Percentiles rank a stretch among this genome's conserved stretches.
These are phyloP conservation scores for Clonostachys sp. DNA, from an alignment of 2,329 filamentous ascomycete species.

Conservation along the genomic window DNA sequence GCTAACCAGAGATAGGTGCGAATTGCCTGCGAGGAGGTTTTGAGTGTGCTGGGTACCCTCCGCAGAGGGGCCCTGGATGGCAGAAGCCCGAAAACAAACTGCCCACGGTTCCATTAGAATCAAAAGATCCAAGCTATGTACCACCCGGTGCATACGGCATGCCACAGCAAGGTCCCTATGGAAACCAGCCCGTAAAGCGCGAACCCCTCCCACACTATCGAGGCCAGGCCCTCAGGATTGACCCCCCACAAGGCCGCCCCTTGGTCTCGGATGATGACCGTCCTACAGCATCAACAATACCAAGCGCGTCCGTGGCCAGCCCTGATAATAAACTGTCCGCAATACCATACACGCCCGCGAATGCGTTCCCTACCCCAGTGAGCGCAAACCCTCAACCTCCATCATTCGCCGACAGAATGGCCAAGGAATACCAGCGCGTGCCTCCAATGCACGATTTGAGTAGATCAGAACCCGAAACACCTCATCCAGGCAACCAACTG, in stretches of 20 bases:
- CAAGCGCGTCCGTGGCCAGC: constrained; percentile 52
- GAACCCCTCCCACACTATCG: constrained; percentile 57
- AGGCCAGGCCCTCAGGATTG: constrained; percentile 57
- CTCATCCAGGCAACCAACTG: constrained; percentile 43
- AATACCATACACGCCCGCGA: constrained; percentile 48
- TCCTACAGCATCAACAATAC: constrained; percentile 53
- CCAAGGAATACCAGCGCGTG: constrained; percentile 57
- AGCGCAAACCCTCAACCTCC: constrained; percentile 46
- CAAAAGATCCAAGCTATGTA: constrained; percentile 68
- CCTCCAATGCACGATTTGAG: constrained; percentile 56
- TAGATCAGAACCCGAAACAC: constrained; percentile 49
- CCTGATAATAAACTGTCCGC: constrained; percentile 60
- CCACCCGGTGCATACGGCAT: constrained; percentile 59
- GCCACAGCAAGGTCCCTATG: constrained; percentile 40
- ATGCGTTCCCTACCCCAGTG: constrained; percentile 57
- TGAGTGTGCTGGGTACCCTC: constrained; percentile 85
- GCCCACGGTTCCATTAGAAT: constrained; percentile 70
- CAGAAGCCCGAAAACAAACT: constrained; percentile 71
- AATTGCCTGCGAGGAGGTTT: constrained; percentile 92
- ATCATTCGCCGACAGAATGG: constrained; percentile 41
- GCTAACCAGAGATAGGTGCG: constrained; percentile 51
- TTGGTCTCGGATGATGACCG: constrained; percentile 54
- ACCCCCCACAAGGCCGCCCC: constrained; percentile 55
- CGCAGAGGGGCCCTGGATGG: constrained; percentile 67
- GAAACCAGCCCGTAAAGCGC: constrained; percentile 38